These are phyloP conservation scores for Dentipellis sp. DNA, from an alignment of 768 basidiomycete species.

Conservation along the genomic window DNA sequence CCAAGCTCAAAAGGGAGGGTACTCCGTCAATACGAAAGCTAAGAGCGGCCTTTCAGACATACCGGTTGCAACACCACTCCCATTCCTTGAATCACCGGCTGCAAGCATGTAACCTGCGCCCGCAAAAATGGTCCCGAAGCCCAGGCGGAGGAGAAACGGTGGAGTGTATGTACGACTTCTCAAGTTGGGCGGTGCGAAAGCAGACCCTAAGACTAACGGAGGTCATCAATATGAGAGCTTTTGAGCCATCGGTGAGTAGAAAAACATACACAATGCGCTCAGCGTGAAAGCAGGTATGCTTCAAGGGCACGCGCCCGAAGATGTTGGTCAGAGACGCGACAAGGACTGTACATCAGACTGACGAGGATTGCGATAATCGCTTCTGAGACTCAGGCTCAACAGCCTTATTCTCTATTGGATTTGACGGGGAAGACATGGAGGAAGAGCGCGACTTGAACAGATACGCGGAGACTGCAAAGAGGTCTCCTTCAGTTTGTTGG, in stretches of 20 bases:
- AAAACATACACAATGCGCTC: slow-evolving; percentile 26
- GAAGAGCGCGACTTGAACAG: neutral
- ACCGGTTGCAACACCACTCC: slow-evolving; percentile 35
- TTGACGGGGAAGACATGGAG: neutral
- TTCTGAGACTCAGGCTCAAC: neutral
- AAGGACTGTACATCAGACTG: slow-evolving; percentile 1
- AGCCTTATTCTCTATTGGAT: neutral
- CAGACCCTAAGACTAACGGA: slow-evolving; percentile 26
- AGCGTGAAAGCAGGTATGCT: slow-evolving; percentile 22
- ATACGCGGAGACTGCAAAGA: too few relatives aligned
- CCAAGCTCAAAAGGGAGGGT: slow-evolving; percentile 25
- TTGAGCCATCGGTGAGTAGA: neutral
- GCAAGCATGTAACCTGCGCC: slow-evolving; percentile 35
- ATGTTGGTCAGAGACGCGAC: too few relatives aligned
- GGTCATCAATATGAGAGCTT: neutral
- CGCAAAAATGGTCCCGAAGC: slow-evolving; percentile 33
- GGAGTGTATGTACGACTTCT: slow-evolving; percentile 24
- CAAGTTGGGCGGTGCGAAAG: slow-evolving; percentile 26
- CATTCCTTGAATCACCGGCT: slow-evolving; percentile 32
- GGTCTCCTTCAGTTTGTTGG: too few relatives aligned
- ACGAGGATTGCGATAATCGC: slow-evolving; percentile 15
- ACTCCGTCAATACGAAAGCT: neutral
- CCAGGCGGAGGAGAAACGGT: slow-evolving; percentile 32
- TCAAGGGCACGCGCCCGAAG: neutral
- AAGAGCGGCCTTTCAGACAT: neutral